Evolutionary conservation across 208 protist species (phyloP).

Genomic region (Acanthamoeba castellanii): DNA sequence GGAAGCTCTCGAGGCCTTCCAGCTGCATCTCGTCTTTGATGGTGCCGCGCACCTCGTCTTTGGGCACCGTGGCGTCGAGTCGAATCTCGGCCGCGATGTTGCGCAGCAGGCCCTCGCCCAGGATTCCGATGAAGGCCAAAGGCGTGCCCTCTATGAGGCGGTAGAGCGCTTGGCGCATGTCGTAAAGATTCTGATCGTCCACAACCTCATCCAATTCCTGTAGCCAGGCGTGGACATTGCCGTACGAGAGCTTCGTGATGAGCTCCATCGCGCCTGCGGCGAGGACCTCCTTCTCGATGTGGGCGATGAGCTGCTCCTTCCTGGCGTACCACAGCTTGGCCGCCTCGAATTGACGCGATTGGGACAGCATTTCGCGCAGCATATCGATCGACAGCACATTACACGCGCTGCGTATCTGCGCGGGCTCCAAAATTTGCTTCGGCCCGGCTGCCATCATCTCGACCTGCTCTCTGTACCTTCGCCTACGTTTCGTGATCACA

Average conservation of each 20-base stretch:
- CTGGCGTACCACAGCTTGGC: background rate
- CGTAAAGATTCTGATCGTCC: background rate
- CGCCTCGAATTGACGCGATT: background rate
- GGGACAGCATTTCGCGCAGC: slow-evolving; percentile 10
- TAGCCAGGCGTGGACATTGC: background rate
- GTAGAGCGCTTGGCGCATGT: slow-evolving; percentile 33
- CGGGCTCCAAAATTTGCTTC: background rate
- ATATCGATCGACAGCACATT: background rate
- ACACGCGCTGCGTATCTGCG: background rate
- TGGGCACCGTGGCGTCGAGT: background rate
- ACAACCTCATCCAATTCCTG: background rate
- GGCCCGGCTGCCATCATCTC: background rate
- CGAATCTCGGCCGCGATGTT: background rate
- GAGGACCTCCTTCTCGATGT: background rate
- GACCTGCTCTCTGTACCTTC: background rate
- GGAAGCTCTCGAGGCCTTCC: background rate
- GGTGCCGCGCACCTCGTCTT: background rate
- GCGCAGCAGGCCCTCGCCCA: background rate
- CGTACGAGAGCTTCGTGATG: background rate
- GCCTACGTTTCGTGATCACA: background rate
- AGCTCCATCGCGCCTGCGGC: background rate
- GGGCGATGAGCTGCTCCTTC: background rate
- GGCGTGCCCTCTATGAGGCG: background rate
- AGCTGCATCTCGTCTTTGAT: slow-evolving; percentile 21
- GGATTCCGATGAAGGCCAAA: slow-evolving; percentile 8